Evolutionary conservation across 805 yeast genomes (phyloP).

Genomic region (Suhomyces emberorum): DNA sequence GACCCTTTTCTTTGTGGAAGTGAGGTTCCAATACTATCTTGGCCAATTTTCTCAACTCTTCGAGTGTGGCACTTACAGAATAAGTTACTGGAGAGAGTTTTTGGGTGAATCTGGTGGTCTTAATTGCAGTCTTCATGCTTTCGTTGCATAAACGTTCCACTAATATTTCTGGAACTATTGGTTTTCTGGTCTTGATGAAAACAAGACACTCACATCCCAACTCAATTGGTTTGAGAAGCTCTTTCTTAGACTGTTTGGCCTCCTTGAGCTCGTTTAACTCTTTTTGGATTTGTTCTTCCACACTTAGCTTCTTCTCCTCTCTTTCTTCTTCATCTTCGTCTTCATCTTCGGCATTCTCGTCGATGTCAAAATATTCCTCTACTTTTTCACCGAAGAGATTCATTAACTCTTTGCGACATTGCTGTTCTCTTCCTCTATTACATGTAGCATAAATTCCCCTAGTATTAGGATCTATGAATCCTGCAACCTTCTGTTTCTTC

Average conservation of each 20-base stretch:
- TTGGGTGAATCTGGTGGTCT: constrained; percentile 70
- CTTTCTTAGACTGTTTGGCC: constrained; percentile 39
- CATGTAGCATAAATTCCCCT: constrained; percentile 90
- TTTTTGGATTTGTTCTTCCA: constrained; percentile 72
- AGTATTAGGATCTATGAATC: constrained; percentile 76
- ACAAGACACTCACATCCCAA: constrained; percentile 80
- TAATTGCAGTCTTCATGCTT: constrained; percentile 46
- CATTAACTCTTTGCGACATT: constrained; percentile 71
- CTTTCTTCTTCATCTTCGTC: constrained; percentile 19
- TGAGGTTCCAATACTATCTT: constrained; percentile 60
- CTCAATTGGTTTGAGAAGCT: constrained; percentile 53
- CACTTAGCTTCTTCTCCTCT: constrained; percentile 37
- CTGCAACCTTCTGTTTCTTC: constrained; percentile 47
- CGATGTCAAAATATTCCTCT: constrained; percentile 30
- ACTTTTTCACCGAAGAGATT: constrained; percentile 46
- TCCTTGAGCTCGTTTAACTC: constrained; percentile 66
- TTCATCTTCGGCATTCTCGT: constrained; percentile 21
- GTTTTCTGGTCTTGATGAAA: constrained; percentile 75
- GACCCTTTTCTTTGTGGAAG: constrained; percentile 50
- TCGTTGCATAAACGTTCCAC: constrained; percentile 65
- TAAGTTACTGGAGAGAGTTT: constrained; percentile 75
- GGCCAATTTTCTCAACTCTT: constrained; percentile 62
- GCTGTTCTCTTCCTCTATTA: constrained; percentile 72
- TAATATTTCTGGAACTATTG: constrained; percentile 73
- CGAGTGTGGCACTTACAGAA: constrained; percentile 69